These are phyloP conservation scores for Cutaneotrichosporon mucoides DNA, from an alignment of 1,284 basidiomycete genomes.

Conservation along the genomic window DNA sequence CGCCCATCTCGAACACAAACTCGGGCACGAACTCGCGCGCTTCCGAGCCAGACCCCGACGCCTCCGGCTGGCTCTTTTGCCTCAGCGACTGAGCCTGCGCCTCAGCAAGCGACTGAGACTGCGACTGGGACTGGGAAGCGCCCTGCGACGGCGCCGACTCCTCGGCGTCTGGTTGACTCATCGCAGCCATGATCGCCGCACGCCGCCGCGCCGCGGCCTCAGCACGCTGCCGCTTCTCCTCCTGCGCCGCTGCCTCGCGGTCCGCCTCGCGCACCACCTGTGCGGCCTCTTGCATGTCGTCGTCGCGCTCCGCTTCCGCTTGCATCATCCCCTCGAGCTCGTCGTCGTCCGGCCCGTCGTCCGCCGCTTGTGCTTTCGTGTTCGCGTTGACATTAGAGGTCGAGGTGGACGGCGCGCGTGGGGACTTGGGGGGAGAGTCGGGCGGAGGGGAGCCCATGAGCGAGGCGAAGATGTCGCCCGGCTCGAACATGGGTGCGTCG, in stretches of 20 bases:
- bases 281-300: background rate
- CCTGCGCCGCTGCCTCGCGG: conserved; percentile 11
- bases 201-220: conserved; percentile 2
- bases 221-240: background rate
- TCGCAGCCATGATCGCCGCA: conserved; percentile 5
- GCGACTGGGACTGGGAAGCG: too few species aligned
- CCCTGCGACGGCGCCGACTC: background rate
- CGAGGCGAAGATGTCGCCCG: conserved; percentile 7
- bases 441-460: background rate
- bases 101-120: too few species aligned
- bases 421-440: too few species aligned
- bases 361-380: background rate
- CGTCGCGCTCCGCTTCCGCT: conserved; percentile 13
- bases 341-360: conserved; percentile 18
- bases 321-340: conserved; percentile 27
- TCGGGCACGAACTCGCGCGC: conserved; percentile 1
- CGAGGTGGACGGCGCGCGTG: too few species aligned
- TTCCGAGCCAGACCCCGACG: too few species aligned
- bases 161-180: background rate
- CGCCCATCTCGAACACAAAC: background rate
- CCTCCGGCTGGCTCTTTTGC: background rate
- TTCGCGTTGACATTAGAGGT: too few species aligned
- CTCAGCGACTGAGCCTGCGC: background rate
- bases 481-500: conserved; percentile 7
- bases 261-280: background rate